Conservation (phyloP, 1,284 basidiomycete genomes). For the Ustilago tritici region DNA sequence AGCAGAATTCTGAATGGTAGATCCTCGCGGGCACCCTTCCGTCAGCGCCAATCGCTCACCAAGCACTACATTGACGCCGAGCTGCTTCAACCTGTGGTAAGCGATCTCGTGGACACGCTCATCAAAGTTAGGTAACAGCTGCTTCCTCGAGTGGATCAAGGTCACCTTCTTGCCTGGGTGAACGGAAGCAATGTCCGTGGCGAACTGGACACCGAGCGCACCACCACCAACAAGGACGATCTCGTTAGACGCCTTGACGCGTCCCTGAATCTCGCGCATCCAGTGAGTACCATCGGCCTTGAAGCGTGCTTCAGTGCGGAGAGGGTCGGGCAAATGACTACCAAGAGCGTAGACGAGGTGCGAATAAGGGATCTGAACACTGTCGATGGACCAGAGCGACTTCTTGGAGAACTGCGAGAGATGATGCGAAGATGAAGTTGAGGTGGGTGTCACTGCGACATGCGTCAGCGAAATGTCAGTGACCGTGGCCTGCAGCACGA, state of each 20-base stretch:
- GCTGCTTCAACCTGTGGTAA: conserved; percentile 52
- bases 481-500: conserved; percentile 65
- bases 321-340: conserved; percentile 67
- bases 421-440: conserved; percentile 30
- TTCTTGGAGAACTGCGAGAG: conserved; percentile 42
- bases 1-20: conserved; percentile 45
- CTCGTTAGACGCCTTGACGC: conserved; percentile 56
- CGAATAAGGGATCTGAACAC: conserved; percentile 64
- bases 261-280: conserved; percentile 61
- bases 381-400: conserved; percentile 66
- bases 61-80: conserved; percentile 66
- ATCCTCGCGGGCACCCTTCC: conserved; percentile 65
- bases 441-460: conserved; percentile 56
- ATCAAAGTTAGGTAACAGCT: conserved; percentile 68
- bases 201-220: conserved; percentile 66
- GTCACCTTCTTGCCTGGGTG: conserved; percentile 62
- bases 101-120: conserved; percentile 62
- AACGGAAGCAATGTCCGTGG: conserved; percentile 63
- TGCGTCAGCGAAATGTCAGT: conserved; percentile 60
- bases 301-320: conserved; percentile 62
- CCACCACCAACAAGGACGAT: conserved; percentile 68
- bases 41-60: conserved; percentile 66
- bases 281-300: conserved; percentile 61
- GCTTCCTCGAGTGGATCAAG: conserved; percentile 65
- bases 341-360: conserved; percentile 69